phyloP scores from a whole-genome alignment of 1,284 basidiomycete genomes.

The Uromyces viciae-fabae region DNA sequence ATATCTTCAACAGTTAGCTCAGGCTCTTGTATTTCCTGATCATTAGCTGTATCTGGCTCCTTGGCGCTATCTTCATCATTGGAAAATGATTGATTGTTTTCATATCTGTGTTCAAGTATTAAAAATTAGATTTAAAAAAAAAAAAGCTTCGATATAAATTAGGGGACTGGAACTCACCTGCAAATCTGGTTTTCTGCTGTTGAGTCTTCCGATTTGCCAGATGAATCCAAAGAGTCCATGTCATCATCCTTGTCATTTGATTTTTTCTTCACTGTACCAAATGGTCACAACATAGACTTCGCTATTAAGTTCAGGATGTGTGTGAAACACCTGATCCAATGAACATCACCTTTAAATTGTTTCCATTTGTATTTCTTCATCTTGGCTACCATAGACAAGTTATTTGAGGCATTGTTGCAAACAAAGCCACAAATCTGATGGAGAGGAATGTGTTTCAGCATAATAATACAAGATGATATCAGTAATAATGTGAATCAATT shows the following conservation, averaged over 20 bases:
- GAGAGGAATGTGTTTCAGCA: not conserved
- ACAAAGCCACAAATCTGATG: not conserved
- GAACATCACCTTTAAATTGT: not conserved
- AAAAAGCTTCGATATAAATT: not conserved
- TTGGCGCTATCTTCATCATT: not conserved
- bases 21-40: not conserved
- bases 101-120: not conserved
- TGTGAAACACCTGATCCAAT: not conserved
- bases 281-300: not conserved
- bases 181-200: not conserved
- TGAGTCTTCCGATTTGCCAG: not conserved
- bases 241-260: not conserved
- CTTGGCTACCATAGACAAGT: not conserved
- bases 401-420: not conserved
- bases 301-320: not conserved
- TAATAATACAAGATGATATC: not conserved
- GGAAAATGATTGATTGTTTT: not conserved
- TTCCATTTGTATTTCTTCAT: not conserved
- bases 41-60: not conserved
- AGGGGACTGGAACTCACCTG: not conserved
- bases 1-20: not conserved
- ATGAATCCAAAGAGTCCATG: not conserved
- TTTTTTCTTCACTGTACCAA: not conserved
- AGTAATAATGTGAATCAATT: too few relatives aligned
- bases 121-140: not conserved